Conservation (phyloP, 495 filamentous ascomycete species). For the Xylaria cubensis region DNA sequence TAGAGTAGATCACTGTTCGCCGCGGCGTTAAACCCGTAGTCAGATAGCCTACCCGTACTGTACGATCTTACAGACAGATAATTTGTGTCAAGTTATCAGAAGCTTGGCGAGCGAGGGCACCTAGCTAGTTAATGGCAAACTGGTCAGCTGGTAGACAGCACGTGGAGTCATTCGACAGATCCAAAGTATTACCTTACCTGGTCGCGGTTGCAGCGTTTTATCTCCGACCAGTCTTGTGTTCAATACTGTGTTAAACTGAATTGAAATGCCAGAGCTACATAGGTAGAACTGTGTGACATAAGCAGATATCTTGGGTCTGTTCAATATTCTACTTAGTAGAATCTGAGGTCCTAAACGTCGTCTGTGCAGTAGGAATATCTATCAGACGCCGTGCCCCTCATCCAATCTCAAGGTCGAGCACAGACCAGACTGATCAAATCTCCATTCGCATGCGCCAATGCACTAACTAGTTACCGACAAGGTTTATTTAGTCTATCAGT, state of each 20-base stretch:
- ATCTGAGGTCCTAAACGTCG: background rate
- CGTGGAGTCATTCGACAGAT: constrained; percentile 3
- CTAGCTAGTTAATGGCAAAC: no score
- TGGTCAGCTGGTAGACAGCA: background rate
- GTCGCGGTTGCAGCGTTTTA: background rate
- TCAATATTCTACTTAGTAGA: background rate
- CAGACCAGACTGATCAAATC: background rate
- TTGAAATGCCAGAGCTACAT: background rate
- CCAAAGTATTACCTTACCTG: background rate
- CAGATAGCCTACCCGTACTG: background rate
- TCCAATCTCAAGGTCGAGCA: background rate
- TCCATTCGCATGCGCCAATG: background rate
- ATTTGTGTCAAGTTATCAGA: background rate
- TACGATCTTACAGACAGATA: background rate
- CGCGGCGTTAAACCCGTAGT: background rate
- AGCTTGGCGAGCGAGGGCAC: background rate
- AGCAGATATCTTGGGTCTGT: background rate
- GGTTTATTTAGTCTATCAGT: background rate
- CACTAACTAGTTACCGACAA: background rate
- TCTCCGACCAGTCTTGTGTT: background rate
- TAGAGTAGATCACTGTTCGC: background rate
- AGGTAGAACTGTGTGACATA: background rate
- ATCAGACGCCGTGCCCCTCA: background rate
- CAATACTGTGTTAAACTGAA: background rate
- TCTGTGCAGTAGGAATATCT: background rate